A percentile compares a stretch with the other conserved stretches of the same genome.
Conservation (phyloP, 768 basidiomycete genomes). For the Panellus pusillus region DNA sequence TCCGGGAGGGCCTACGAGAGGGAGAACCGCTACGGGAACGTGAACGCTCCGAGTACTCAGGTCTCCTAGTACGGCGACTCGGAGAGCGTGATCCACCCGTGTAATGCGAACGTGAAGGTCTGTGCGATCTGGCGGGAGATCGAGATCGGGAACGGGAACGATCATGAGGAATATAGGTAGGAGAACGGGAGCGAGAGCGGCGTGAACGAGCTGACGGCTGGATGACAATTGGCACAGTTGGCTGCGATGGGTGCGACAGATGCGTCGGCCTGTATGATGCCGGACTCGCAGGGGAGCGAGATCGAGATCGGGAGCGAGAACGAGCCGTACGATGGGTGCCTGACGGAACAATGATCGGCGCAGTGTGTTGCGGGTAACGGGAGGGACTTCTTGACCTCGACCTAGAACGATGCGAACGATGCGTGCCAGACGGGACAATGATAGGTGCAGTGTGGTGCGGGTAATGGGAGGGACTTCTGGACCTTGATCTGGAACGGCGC, state of each 20-base stretch:
- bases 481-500: constrained; percentile 2
- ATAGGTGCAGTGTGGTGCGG: background rate
- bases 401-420: background rate
- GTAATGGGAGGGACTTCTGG: background rate
- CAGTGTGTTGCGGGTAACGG: too few species aligned
- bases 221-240: background rate
- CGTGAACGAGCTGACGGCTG: background rate
- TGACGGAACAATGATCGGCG: background rate
- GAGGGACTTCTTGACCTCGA: background rate
- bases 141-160: constrained; percentile 23
- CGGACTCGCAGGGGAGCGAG: background rate
- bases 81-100: background rate
- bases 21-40: too few species aligned
- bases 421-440: background rate
- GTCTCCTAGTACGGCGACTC: background rate
- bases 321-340: constrained; percentile 1
- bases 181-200: constrained; percentile 27
- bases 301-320: constrained; percentile 16
- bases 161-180: constrained; percentile 4
- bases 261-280: constrained; percentile 1
- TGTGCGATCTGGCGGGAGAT: constrained; percentile 23
- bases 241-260: background rate
- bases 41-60: too few species aligned
- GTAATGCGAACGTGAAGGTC: background rate
- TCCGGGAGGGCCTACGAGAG: too few species aligned